phyloP scores from a whole-genome alignment of 2,329 filamentous ascomycete species.

The Epichloe sp. region DNA sequence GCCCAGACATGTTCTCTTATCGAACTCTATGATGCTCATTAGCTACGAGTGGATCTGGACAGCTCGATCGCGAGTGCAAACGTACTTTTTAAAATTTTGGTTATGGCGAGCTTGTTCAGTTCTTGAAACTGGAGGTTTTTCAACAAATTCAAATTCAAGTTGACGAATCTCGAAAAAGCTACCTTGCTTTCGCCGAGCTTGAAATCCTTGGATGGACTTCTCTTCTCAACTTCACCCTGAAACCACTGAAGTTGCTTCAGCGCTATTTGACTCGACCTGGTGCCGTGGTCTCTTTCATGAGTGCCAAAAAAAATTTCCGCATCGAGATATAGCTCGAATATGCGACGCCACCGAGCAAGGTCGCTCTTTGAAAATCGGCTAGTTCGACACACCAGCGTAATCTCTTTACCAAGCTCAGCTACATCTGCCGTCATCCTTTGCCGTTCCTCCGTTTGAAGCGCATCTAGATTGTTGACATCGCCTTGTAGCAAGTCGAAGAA shows the following conservation, averaged over 20 bases:
- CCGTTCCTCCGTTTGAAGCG: conserved; percentile 54
- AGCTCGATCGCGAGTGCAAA: conserved; percentile 1
- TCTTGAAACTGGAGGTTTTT: conserved; percentile 73
- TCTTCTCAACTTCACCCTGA: conserved; percentile 49
- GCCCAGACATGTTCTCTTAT: conserved; percentile 68
- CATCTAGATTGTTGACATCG: conserved; percentile 57
- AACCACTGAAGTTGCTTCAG: conserved; percentile 59
- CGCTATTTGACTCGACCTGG: conserved; percentile 51
- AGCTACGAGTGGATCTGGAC: not conserved
- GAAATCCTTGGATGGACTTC: conserved; percentile 46
- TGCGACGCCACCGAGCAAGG: conserved; percentile 61
- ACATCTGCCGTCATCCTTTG: conserved; percentile 51
- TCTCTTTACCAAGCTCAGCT: conserved; percentile 46
- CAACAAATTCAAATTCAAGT: conserved; percentile 64
- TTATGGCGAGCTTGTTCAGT: conserved; percentile 64
- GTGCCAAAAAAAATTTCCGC: conserved; percentile 85
- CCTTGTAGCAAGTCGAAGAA: conserved; percentile 67
- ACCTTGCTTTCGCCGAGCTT: conserved; percentile 51
- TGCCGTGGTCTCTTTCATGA: conserved; percentile 56
- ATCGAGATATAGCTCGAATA: conserved; percentile 73
- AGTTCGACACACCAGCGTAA: conserved; percentile 53
- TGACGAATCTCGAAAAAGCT: conserved; percentile 56
- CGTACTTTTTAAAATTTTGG: conserved; percentile 75
- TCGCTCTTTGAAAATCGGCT: conserved; percentile 50
- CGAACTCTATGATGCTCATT: conserved; percentile 48